A percentile compares a stretch with the other conserved stretches of the same genome.
Conservation (phyloP, 345 rosid genomes). For the Heritiera littoralis region DNA sequence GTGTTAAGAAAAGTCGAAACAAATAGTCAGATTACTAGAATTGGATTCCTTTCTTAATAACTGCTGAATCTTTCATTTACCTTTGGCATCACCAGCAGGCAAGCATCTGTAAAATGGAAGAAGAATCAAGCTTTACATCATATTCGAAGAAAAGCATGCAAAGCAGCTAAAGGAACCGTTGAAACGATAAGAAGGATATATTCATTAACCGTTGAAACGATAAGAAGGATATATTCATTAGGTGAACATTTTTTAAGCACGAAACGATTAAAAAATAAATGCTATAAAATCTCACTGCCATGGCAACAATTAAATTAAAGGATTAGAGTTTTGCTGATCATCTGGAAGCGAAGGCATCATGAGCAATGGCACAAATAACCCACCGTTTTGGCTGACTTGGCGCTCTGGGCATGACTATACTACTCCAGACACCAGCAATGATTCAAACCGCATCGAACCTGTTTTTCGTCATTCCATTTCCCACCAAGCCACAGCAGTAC, state of each 20-base stretch:
- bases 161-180: background rate
- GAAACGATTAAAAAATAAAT: background rate
- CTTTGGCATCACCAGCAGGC: background rate
- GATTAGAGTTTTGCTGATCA: background rate
- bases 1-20: background rate
- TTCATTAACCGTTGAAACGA: slow-evolving; percentile 9
- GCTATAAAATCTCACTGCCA: slow-evolving; percentile 2
- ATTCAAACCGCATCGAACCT: background rate
- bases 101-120: slow-evolving; percentile 15
- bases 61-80: background rate
- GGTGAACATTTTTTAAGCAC: background rate
- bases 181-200: slow-evolving; percentile 19
- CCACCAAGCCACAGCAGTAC: background rate
- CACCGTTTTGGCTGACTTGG: slow-evolving; percentile 2
- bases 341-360: background rate
- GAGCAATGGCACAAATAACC: background rate
- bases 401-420: background rate
- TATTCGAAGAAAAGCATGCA: background rate
- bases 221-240: slow-evolving; percentile 21
- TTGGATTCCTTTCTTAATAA: slow-evolving; percentile 9
- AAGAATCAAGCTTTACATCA: slow-evolving; percentile 19
- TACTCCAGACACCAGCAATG: background rate
- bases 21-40: background rate
- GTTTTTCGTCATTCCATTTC: background rate
- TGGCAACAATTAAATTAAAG: background rate